A percentile compares a stretch with the other conserved stretches of the same genome.
phyloP scores from a whole-genome alignment of 1,139 yeast genomes.

The Kurtzmaniella quercitrusa region DNA sequence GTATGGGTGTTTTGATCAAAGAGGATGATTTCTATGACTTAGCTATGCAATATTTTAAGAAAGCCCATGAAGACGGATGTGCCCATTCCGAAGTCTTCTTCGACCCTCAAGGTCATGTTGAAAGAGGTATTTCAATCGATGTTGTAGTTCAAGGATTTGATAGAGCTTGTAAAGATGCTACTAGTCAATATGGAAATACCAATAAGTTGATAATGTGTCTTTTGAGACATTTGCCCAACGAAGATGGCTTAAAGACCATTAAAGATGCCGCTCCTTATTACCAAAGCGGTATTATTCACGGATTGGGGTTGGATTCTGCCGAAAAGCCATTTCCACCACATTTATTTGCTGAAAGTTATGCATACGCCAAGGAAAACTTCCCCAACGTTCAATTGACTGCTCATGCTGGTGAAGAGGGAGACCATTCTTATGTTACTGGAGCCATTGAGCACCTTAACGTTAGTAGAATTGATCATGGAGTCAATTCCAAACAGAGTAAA shows the following conservation, averaged over 20 bases:
- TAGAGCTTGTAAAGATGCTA: slow-evolving; percentile 60
- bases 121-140: slow-evolving; percentile 57
- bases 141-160: slow-evolving; percentile 60
- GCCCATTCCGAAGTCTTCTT: slow-evolving; percentile 69
- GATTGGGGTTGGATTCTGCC: slow-evolving; percentile 72
- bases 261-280: slow-evolving; percentile 47
- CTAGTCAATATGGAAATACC: slow-evolving; percentile 52
- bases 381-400: slow-evolving; percentile 64
- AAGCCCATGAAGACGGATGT: slow-evolving; percentile 59
- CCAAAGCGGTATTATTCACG: slow-evolving; percentile 55
- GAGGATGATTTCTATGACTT: slow-evolving; percentile 68
- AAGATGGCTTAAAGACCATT: slow-evolving; percentile 53
- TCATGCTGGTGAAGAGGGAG: slow-evolving; percentile 88
- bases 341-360: slow-evolving; percentile 59
- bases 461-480: slow-evolving; percentile 76
- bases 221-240: slow-evolving; percentile 65
- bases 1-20: slow-evolving; percentile 63
- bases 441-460: slow-evolving; percentile 58
- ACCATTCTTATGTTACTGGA: slow-evolving; percentile 54
- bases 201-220: slow-evolving; percentile 76
- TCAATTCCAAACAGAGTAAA: slow-evolving; percentile 53
- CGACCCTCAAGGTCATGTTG: slow-evolving; percentile 81
- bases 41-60: slow-evolving; percentile 68
- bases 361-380: slow-evolving; percentile 37
- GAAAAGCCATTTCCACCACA: slow-evolving; percentile 75